These are phyloP conservation scores for Fusarium chaquense DNA, from an alignment of 2,329 filamentous ascomycete species.

Conservation along the genomic window DNA sequence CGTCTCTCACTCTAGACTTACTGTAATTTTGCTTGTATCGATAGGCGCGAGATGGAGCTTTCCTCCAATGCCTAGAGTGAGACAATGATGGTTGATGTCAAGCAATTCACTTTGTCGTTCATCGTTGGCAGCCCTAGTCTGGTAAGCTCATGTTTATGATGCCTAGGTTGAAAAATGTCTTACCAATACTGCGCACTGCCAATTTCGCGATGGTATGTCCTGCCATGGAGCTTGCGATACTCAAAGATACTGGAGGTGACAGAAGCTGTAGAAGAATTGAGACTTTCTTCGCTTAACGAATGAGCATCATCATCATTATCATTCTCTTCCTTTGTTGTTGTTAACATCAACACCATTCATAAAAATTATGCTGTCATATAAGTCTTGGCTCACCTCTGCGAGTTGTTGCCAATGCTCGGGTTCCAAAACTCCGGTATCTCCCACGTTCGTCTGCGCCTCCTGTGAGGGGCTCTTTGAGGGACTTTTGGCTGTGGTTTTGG, in stretches of 20 bases:
- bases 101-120: slow-evolving; percentile 18
- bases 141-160: neutral
- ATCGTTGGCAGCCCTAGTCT: slow-evolving; percentile 6
- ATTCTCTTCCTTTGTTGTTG: neutral
- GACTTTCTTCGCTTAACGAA: slow-evolving; percentile 6
- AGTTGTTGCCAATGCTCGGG: slow-evolving; percentile 26
- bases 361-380: neutral
- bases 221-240: slow-evolving; percentile 23
- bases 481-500: slow-evolving; percentile 5
- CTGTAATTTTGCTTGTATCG: slow-evolving; percentile 1
- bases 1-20: neutral
- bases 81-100: slow-evolving; percentile 18
- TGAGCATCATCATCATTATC: neutral
- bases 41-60: slow-evolving; percentile 22
- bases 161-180: neutral
- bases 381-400: slow-evolving; percentile 6
- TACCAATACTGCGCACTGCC: slow-evolving; percentile 24
- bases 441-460: neutral
- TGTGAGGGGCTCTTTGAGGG: slow-evolving; percentile 19
- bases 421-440: neutral
- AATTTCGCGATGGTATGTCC: slow-evolving; percentile 21
- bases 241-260: slow-evolving; percentile 18
- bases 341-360: neutral
- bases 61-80: slow-evolving; percentile 7
- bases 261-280: slow-evolving; percentile 14